Evolutionary conservation across 139 green algal genomes (phyloP).

Genomic region (Zygnema cylindricum): DNA sequence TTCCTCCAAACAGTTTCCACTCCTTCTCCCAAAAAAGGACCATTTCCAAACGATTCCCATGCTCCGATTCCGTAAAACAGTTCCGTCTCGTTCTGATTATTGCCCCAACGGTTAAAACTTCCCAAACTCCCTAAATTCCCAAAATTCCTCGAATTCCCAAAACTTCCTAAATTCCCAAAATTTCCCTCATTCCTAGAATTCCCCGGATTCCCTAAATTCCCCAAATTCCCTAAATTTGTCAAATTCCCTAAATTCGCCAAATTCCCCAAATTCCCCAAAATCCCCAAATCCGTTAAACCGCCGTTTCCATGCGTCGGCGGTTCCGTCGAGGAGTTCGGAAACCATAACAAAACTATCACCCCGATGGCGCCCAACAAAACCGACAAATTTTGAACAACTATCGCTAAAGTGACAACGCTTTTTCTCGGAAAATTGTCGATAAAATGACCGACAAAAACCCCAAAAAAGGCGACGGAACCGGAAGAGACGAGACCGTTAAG

Average conservation of each 20-base stretch:
- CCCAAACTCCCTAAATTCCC: background rate
- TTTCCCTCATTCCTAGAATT: background rate
- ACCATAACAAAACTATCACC: background rate
- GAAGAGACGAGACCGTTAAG: slow-evolving; percentile 41
- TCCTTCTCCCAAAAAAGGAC: background rate
- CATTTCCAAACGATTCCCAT: no score
- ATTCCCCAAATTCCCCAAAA: background rate
- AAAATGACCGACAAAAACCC: slow-evolving; percentile 20
- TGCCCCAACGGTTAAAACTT: no score
- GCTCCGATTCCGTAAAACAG: no score
- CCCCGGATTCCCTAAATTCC: background rate
- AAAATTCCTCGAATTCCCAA: background rate
- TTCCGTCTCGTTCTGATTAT: no score
- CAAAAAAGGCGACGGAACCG: slow-evolving; percentile 6
- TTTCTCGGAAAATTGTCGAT: background rate
- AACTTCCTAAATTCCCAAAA: background rate
- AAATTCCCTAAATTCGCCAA: background rate
- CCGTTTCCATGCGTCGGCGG: no score
- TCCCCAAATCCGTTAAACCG: no score
- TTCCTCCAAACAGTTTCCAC: background rate
- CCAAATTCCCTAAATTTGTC: background rate
- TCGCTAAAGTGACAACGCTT: background rate
- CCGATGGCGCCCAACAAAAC: slow-evolving; percentile 2
- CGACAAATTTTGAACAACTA: slow-evolving; percentile 35
- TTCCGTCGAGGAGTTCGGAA: background rate